Conservation (phyloP, 1,139 yeast species). For the Yamadazyma friedrichii region DNA sequence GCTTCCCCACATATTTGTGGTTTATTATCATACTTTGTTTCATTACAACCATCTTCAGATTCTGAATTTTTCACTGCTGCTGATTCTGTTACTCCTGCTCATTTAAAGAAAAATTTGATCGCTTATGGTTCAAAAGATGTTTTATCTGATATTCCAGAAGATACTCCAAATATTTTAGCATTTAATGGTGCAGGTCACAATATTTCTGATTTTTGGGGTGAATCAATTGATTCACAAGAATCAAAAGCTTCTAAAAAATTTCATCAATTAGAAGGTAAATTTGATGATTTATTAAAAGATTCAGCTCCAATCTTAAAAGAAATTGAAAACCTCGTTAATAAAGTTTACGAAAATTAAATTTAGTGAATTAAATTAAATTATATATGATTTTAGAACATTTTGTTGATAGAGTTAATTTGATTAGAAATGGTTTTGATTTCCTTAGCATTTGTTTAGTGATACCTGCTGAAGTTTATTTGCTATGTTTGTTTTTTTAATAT, state of each 20-base stretch:
- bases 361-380: not conserved
- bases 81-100: conserved; percentile 34
- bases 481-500: not conserved
- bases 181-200: conserved; percentile 93
- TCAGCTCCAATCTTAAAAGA: conserved; percentile 12
- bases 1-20: conserved; percentile 47
- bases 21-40: conserved; percentile 38
- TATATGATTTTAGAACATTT: not conserved
- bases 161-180: conserved; percentile 83
- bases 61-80: conserved; percentile 51
- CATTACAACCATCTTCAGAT: conserved; percentile 38
- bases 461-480: not conserved
- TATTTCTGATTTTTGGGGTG: conserved; percentile 68
- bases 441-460: too few relatives aligned
- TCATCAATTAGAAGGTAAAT: conserved; percentile 8
- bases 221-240: not conserved
- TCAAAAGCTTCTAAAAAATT: conserved; percentile 6
- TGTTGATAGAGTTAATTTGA: too few relatives aligned
- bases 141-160: conserved; percentile 53
- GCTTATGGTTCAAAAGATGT: conserved; percentile 37
- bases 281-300: conserved; percentile 10
- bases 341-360: conserved; percentile 9
- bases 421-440: too few relatives aligned
- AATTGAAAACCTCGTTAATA: conserved; percentile 12
- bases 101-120: conserved; percentile 35